Percentiles rank a stretch among this genome's conserved stretches.
Evolutionary conservation across 805 yeast species (phyloP).

Genomic region (Ogataea trehalophila): DNA sequence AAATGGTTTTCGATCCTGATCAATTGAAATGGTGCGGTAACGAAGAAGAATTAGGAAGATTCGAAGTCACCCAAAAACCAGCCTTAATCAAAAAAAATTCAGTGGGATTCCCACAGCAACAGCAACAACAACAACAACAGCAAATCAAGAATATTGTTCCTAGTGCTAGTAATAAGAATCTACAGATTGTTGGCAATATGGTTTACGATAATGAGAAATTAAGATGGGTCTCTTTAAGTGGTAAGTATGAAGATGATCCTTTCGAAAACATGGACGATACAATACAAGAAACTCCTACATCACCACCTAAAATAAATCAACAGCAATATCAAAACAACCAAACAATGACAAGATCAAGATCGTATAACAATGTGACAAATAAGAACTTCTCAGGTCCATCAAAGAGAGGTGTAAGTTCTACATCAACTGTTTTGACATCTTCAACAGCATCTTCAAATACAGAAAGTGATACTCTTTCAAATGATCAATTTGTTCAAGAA

Average conservation of each 20-base stretch:
- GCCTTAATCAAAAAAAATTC: constrained; percentile 27
- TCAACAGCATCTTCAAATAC: neutral
- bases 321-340: neutral
- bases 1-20: constrained; percentile 51
- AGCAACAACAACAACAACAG: constrained; percentile 4
- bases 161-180: constrained; percentile 21
- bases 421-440: neutral
- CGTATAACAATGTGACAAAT: neutral
- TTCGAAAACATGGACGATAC: constrained; percentile 48
- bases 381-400: neutral
- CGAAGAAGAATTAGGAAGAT: constrained; percentile 49
- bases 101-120: constrained; percentile 19
- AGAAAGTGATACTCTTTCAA: neutral
- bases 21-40: constrained; percentile 61
- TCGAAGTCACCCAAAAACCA: constrained; percentile 40
- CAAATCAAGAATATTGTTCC: constrained; percentile 26
- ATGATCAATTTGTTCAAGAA: neutral
- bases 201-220: constrained; percentile 51
- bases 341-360: neutral
- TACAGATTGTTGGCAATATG: constrained; percentile 51
- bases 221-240: constrained; percentile 52
- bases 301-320: neutral
- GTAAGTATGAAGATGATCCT: constrained; percentile 38
- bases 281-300: constrained; percentile 1
- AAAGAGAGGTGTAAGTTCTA: neutral